Percentiles rank a stretch among this genome's conserved stretches.
Conservation (phyloP, 2,329 filamentous ascomycete species). For the Nemania bipapillata region DNA sequence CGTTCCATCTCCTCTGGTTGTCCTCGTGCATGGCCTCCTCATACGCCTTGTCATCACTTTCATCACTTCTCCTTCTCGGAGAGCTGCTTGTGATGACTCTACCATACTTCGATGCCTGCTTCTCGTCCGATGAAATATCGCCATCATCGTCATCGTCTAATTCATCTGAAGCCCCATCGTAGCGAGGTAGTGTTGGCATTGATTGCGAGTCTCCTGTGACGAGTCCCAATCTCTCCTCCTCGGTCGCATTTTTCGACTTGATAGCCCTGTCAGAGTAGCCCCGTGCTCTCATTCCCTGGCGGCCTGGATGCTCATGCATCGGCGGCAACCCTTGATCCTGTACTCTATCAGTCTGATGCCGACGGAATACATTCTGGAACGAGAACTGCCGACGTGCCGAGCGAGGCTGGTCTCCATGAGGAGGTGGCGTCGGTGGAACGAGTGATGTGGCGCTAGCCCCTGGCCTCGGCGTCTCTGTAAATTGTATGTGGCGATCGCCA, state of each 20-base stretch:
- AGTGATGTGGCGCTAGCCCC: constrained; percentile 57
- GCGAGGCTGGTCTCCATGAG: constrained; percentile 57
- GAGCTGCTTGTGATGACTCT: constrained; percentile 57
- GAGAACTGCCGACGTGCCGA: constrained; percentile 83
- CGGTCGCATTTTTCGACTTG: constrained; percentile 67
- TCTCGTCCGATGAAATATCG: constrained; percentile 48
- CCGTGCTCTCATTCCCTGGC: constrained; percentile 52
- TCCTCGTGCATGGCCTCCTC: constrained; percentile 47
- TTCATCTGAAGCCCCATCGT: constrained; percentile 43
- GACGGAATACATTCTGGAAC: constrained; percentile 85
- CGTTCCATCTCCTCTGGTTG: constrained; percentile 45
- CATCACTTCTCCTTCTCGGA: constrained; percentile 45
- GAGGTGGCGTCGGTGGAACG: constrained; percentile 70
- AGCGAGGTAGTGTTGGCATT: constrained; percentile 52
- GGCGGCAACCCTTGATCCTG: constrained; percentile 48
- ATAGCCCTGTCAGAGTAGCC: constrained; percentile 57
- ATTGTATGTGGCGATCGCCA: constrained; percentile 61
- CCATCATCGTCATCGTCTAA: constrained; percentile 50
- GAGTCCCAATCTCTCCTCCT: constrained; percentile 84
- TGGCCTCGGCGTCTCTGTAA: constrained; percentile 55
- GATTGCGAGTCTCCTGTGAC: constrained; percentile 75
- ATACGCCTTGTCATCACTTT: constrained; percentile 48
- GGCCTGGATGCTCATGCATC: constrained; percentile 49
- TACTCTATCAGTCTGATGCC: constrained; percentile 57
- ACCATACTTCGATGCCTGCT: constrained; percentile 53